These are phyloP conservation scores for Zymoseptoria passerinii DNA, from an alignment of 2,329 filamentous ascomycete genomes.

Conservation along the genomic window DNA sequence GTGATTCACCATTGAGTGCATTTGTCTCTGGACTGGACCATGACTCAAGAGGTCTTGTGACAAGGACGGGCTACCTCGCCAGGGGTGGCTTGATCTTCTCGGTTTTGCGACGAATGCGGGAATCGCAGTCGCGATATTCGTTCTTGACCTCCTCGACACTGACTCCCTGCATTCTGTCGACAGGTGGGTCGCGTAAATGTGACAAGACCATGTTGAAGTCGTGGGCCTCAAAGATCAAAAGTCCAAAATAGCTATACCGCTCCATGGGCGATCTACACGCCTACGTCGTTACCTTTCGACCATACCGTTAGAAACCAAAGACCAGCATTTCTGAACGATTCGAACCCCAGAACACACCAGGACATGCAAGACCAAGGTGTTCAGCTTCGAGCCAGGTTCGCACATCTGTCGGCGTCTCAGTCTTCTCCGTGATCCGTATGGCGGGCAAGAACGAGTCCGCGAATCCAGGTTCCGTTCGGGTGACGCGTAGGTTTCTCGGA, in stretches of 20 bases:
- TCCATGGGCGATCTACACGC: neutral
- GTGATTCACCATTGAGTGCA: constrained; percentile 38
- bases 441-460: neutral
- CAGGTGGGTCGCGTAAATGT: constrained; percentile 33
- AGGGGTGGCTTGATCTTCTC: constrained; percentile 32
- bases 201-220: constrained; percentile 42
- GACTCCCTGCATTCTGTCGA: constrained; percentile 31
- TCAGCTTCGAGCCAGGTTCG: neutral
- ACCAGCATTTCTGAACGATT: neutral
- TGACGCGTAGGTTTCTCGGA: constrained; percentile 1
- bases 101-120: constrained; percentile 35
- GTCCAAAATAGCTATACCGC: too few species aligned
- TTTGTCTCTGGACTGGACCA: constrained; percentile 38
- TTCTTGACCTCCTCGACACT: constrained; percentile 37
- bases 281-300: neutral
- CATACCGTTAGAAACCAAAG: neutral
- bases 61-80: constrained; percentile 38
- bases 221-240: too few species aligned
- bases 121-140: constrained; percentile 40
- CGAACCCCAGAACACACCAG: neutral
- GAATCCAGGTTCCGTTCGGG: constrained; percentile 3
- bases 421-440: neutral
- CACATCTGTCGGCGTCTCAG: neutral
- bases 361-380: neutral
- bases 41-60: constrained; percentile 34